Conservation (phyloP, 495 filamentous ascomycete genomes). For the Aspergillus cristatus region DNA sequence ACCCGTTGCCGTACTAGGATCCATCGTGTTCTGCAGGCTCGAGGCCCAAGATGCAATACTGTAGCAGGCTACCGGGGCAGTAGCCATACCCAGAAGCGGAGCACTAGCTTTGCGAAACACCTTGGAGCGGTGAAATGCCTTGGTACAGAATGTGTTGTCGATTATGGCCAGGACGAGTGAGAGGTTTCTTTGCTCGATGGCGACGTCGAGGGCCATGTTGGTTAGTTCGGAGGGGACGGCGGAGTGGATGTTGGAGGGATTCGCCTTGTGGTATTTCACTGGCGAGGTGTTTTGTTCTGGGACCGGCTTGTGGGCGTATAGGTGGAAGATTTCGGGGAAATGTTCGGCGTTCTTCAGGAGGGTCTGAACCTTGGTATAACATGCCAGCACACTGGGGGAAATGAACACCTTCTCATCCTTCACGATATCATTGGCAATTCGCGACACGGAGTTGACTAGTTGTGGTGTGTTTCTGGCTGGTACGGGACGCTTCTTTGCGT, state of each 20-base stretch:
- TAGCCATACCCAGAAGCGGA: slow-evolving; percentile 42
- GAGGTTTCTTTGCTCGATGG: slow-evolving; percentile 68
- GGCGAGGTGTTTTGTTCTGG: slow-evolving; percentile 51
- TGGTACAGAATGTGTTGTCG: slow-evolving; percentile 63
- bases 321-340: slow-evolving; percentile 67
- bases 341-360: slow-evolving; percentile 60
- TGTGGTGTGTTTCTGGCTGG: slow-evolving; percentile 11
- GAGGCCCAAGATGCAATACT: slow-evolving; percentile 46
- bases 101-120: slow-evolving; percentile 41
- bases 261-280: slow-evolving; percentile 49
- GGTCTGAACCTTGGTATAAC: slow-evolving; percentile 64
- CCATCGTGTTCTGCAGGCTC: slow-evolving; percentile 61
- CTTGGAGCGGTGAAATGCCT: slow-evolving; percentile 63
- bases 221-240: slow-evolving; percentile 61
- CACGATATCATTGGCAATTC: slow-evolving; percentile 53
- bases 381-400: slow-evolving; percentile 54
- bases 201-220: slow-evolving; percentile 60
- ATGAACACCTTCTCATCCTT: slow-evolving; percentile 75
- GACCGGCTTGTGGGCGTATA: slow-evolving; percentile 78
- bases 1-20: slow-evolving; percentile 57
- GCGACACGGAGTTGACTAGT: slow-evolving; percentile 38
- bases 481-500: slow-evolving; percentile 11
- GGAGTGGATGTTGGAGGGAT: slow-evolving; percentile 57
- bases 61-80: slow-evolving; percentile 63
- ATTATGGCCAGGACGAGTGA: slow-evolving; percentile 70